Evolutionary conservation across 2,329 filamentous ascomycete species (phyloP).

Genomic region (Fusarium globosum): DNA sequence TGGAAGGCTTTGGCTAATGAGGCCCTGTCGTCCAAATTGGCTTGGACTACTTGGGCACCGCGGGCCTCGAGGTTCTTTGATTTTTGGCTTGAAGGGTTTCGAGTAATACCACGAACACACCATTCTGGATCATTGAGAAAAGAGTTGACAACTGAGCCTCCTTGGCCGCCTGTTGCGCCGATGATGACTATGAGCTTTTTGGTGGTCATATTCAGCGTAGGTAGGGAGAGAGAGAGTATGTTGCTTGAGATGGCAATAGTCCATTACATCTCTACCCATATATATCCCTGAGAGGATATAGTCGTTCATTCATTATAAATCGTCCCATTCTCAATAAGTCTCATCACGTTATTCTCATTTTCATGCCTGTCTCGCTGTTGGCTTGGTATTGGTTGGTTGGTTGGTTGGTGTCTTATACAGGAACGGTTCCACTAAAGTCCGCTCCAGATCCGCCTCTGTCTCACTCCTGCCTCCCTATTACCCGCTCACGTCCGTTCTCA

Average conservation of each 20-base stretch:
- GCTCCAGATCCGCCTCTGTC: background rate
- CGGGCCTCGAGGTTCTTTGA: background rate
- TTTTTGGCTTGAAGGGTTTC: conserved; percentile 3
- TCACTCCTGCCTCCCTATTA: background rate
- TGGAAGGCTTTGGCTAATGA: conserved; percentile 6
- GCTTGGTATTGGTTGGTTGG: background rate
- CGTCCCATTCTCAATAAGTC: too few species aligned
- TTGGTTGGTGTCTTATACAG: background rate
- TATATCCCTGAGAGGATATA: background rate
- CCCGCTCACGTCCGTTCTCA: background rate
- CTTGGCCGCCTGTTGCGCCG: conserved; percentile 10
- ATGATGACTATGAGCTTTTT: conserved; percentile 4
- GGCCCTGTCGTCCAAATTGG: conserved; percentile 1
- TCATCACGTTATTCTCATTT: background rate
- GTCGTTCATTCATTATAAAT: background rate
- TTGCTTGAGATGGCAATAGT: background rate
- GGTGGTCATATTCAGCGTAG: background rate
- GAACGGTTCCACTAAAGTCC: conserved; percentile 1
- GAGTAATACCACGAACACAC: conserved; percentile 11
- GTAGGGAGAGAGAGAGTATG: background rate
- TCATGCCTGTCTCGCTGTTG: background rate
- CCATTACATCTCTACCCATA: background rate
- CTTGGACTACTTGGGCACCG: conserved; percentile 7
- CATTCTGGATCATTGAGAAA: conserved; percentile 5
- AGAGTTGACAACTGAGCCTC: conserved; percentile 1